Evolutionary conservation across 805 yeast species (phyloP).

Genomic region (Saccharomyces mikatae): DNA sequence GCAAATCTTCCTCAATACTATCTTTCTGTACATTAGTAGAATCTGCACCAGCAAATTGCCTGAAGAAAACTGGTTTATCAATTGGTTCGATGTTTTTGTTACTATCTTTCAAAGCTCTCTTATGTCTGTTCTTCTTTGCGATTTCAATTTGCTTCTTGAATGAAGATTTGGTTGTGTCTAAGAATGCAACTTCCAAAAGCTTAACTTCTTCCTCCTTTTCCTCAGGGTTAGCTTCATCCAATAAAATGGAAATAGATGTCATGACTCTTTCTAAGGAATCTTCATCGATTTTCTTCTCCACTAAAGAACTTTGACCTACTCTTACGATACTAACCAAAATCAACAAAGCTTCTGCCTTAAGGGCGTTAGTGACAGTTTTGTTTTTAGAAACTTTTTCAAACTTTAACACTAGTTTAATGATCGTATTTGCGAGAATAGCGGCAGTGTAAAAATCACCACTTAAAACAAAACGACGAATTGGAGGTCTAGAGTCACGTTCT

Average conservation of each 20-base stretch:
- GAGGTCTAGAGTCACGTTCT: slow-evolving; percentile 47
- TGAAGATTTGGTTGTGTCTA: slow-evolving; percentile 82
- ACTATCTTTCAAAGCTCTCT: slow-evolving; percentile 46
- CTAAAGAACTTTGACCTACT: slow-evolving; percentile 69
- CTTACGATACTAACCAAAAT: slow-evolving; percentile 87
- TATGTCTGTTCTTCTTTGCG: slow-evolving; percentile 51
- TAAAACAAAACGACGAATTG: slow-evolving; percentile 72
- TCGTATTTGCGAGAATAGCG: slow-evolving; percentile 77
- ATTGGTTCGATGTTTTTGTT: slow-evolving; percentile 63
- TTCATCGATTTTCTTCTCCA: slow-evolving; percentile 77
- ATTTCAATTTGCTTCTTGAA: slow-evolving; percentile 61
- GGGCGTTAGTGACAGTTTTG: slow-evolving; percentile 60
- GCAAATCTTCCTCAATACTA: slow-evolving; percentile 50
- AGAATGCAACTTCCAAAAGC: slow-evolving; percentile 55
- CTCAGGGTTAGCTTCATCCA: slow-evolving; percentile 46
- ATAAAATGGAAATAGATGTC: slow-evolving; percentile 71
- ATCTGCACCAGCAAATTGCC: slow-evolving; percentile 58
- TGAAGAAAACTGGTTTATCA: slow-evolving; percentile 69
- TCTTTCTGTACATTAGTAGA: slow-evolving; percentile 34
- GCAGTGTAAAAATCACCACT: slow-evolving; percentile 88
- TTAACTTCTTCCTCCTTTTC: slow-evolving; percentile 35
- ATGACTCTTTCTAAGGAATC: slow-evolving; percentile 93
- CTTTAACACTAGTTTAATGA: slow-evolving; percentile 80
- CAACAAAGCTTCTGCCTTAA: slow-evolving; percentile 90
- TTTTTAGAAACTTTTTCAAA: slow-evolving; percentile 50